Percentiles rank a stretch among this genome's conserved stretches.
These are phyloP conservation scores for Exserohilum rostratum DNA, from an alignment of 2,329 filamentous ascomycete species.

Conservation along the genomic window DNA sequence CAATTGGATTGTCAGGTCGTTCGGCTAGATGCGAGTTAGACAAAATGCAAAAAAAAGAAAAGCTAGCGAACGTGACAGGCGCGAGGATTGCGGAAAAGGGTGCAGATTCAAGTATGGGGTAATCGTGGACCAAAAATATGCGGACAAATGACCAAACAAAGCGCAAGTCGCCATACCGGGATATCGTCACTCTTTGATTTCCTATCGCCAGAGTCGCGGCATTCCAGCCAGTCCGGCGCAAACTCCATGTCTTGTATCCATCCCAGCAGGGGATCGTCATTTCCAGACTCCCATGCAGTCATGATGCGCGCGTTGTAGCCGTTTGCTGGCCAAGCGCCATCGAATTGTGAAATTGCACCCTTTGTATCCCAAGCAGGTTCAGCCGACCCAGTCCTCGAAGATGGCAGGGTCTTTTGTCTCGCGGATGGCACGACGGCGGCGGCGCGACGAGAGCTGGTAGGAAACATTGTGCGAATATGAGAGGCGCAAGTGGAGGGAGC, in stretches of 20 bases:
- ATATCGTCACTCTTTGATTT: conserved; percentile 25
- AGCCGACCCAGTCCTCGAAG: conserved; percentile 45
- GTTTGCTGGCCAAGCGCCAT: conserved; percentile 18
- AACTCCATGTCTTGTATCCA: conserved; percentile 34
- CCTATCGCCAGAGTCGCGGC: conserved; percentile 27
- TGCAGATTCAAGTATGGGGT: conserved; percentile 15
- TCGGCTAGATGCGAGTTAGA: conserved; percentile 37
- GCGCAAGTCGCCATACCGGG: conserved; percentile 44
- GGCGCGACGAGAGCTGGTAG: conserved; percentile 42
- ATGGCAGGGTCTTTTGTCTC: conserved; percentile 44
- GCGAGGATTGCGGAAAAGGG: conserved; percentile 9
- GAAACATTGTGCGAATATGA: conserved; percentile 44
- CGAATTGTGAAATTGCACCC: conserved; percentile 10
- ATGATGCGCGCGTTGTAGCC: conserved; percentile 23
- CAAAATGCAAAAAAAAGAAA: neutral
- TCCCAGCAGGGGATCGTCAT: conserved; percentile 29
- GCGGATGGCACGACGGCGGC: conserved; percentile 40
- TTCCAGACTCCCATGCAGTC: conserved; percentile 31
- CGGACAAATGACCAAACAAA: conserved; percentile 29
- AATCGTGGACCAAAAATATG: conserved; percentile 22
- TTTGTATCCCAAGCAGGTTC: conserved; percentile 26
- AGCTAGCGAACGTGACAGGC: conserved; percentile 5
- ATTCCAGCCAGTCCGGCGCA: conserved; percentile 40
- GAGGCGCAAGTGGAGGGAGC: conserved; percentile 45
- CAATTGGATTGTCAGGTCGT: conserved; percentile 27